Evolutionary conservation across 495 filamentous ascomycete genomes (phyloP), one percentile per base, ranked within the genome.

Genomic region (Daldinia vernicosa): DNA sequence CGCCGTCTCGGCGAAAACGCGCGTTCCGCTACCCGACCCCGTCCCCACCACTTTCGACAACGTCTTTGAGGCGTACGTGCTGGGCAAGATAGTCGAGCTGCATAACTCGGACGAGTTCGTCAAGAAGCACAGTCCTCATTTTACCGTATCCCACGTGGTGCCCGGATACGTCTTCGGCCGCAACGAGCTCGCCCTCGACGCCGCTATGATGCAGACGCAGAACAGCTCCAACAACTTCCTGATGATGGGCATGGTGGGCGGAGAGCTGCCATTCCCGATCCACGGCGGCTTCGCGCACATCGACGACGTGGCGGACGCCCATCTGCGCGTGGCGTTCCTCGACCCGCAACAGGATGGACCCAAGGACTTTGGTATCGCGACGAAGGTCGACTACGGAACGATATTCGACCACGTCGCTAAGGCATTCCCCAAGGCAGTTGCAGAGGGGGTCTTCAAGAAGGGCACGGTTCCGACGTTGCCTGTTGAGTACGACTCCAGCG

Each of bases 111-210:
- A 47, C 35, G 65, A 69, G 12, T 83, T 79, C 45, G 59, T 81
- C 0, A 28, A 40, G n/a, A 66, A 63, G 47, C 39, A 77, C 6
- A 75, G 78, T 24, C 80, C 78, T 4, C 52, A 66, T 9, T 85
- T 82, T 61, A 74, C 79, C 45, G 54, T 84, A 35, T 69, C 82
- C 9, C 70, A 79, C 57, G 74, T 85, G 32, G 56, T 79, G 8
- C 83, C 83, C 2, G 73, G 75, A 1, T 80, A 77, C 65, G 63
- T 80, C 6, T 69, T 81, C 33, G 82, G 83, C 1, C 62, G 69
- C 15, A 75, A 85, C 63, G 83, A 84, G 62, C 71, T 83, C 1
- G 66, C 65, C 0, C 76, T 74, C 14, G 67, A 74, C 53, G 53
- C 70, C 15, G 47, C 70, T 12, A 70, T 73, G 43, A 68, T 81